phyloP scores from a whole-genome alignment of 192 early-diverging fungal species.

The Spinellus fusiger region DNA sequence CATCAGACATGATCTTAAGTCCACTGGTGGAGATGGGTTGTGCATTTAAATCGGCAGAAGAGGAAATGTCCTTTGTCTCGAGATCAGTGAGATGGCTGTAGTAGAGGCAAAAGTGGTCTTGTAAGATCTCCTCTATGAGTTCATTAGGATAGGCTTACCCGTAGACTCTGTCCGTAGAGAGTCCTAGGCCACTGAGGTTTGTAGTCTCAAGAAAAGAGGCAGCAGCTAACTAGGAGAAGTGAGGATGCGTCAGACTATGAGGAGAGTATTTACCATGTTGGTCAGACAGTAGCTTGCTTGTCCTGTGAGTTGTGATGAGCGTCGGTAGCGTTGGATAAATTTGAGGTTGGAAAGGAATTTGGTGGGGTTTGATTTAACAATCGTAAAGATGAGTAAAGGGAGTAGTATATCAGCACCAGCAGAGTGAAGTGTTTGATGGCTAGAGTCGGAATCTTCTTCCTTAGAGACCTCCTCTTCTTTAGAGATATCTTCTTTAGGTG shows the following conservation, averaged over 20 bases:
- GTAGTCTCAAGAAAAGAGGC: conserved; percentile 43
- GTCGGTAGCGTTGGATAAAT: conserved; percentile 48
- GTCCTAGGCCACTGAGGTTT: conserved; percentile 37
- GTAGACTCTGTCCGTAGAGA: conserved; percentile 37
- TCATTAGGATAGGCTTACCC: conserved; percentile 20
- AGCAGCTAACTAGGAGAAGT: conserved; percentile 33
- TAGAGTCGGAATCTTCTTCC: neutral
- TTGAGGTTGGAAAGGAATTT: conserved; percentile 64
- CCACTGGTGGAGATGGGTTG: conserved; percentile 21
- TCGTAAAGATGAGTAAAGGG: conserved; percentile 62
- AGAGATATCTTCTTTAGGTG: conserved; percentile 17
- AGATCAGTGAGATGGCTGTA: conserved; percentile 20
- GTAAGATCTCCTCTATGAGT: neutral
- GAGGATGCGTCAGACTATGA: neutral
- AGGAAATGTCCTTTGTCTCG: neutral
- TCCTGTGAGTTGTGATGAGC: conserved; percentile 28
- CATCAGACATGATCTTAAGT: conserved; percentile 42
- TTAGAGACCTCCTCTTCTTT: conserved; percentile 12
- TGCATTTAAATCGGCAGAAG: conserved; percentile 5
- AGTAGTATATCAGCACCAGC: conserved; percentile 58
- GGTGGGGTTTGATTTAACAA: conserved; percentile 61
- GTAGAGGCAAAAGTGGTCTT: neutral
- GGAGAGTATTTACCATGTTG: conserved; percentile 34
- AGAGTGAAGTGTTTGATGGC: conserved; percentile 1
- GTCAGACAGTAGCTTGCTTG: conserved; percentile 46